Evolutionary conservation across 805 yeast species (phyloP), one percentile per base, ranked within the genome.

Genomic region (Nakazawaea ishiwadae): DNA sequence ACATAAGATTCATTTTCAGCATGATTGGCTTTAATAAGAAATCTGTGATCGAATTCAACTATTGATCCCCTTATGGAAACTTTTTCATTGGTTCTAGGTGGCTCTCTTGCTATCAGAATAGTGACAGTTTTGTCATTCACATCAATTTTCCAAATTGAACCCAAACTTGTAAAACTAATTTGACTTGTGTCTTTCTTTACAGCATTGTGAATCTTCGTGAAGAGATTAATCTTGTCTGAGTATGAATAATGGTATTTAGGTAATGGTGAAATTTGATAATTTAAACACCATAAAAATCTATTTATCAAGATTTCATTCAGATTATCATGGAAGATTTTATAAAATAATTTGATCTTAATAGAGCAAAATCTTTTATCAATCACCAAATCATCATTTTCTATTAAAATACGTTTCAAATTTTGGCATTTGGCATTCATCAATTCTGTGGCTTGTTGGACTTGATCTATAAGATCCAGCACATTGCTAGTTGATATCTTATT

Each of bases 221-320:
- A 23, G 26, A 8, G n/a, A n/a, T n/a, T n/a, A n/a, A n/a, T n/a
- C n/a, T n/a, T n/a, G n/a, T n/a, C n/a, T 1, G 31, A 16, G 24
- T 14, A 39, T 9, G 43, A 38, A 39, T 58, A 56, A 34, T 48
- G 52, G 41, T 51, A 60, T 4, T 50, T 40, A 3, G 33, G 15
- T 2, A 44, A 26, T 3, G 62, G 52, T 5, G 60, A 54, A 5
- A 56, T 50, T 29, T 23, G 37, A 34, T 46, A 49, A 10, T 56
- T 39, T 4, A 41, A 26, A 6, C 53, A 44, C 44, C 46, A 63
- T 11, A 63, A 24, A 16, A 48, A 54, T 38, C 65, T 44, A 39
- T 59, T 58, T 3, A 62, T 47, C 3, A 54, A 51, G 6, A 54
- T 20, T n/a, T 34, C 40, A 26, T 50, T 48, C 35, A 35, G 28